A percentile compares a stretch with the other conserved stretches of the same genome.
Conservation (phyloP, 2,329 filamentous ascomycete genomes). For the Pyrenophora teres region DNA sequence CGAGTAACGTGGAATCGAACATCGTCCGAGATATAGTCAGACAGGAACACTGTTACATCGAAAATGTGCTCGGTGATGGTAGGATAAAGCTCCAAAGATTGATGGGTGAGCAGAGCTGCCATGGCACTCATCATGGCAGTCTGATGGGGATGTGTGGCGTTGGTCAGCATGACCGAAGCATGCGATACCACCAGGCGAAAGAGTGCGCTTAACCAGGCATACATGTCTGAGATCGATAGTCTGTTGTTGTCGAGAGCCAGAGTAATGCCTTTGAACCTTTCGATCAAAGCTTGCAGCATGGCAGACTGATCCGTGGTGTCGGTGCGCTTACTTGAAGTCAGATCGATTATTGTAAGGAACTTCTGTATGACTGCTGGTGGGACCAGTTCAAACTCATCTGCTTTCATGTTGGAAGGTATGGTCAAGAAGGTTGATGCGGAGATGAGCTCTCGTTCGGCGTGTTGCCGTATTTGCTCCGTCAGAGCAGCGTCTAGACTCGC, state of each 20-base stretch:
- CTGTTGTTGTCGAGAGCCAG: slow-evolving; percentile 29
- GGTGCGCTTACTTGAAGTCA: slow-evolving; percentile 27
- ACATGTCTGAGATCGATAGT: slow-evolving; percentile 7
- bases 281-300: slow-evolving; percentile 33
- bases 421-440: slow-evolving; percentile 38
- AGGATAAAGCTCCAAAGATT: slow-evolving; percentile 43
- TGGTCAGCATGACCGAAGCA: slow-evolving; percentile 27
- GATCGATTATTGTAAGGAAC: slow-evolving; percentile 43
- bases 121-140: slow-evolving; percentile 42
- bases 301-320: slow-evolving; percentile 24
- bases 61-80: slow-evolving; percentile 49
- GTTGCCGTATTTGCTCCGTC: slow-evolving; percentile 45
- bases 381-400: slow-evolving; percentile 5
- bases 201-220: slow-evolving; percentile 41
- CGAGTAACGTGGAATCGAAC: slow-evolving; percentile 42
- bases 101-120: slow-evolving; percentile 46
- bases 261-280: slow-evolving; percentile 39
- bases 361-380: slow-evolving; percentile 34
- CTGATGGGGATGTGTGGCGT: slow-evolving; percentile 37
- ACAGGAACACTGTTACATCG: slow-evolving; percentile 50
- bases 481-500: slow-evolving; percentile 45
- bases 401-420: slow-evolving; percentile 4
- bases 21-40: slow-evolving; percentile 50
- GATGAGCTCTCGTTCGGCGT: slow-evolving; percentile 45
- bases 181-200: slow-evolving; percentile 51